Conservation (phyloP, 202 grass and related monocot genomes). For the Brachypodium distachyon region DNA sequence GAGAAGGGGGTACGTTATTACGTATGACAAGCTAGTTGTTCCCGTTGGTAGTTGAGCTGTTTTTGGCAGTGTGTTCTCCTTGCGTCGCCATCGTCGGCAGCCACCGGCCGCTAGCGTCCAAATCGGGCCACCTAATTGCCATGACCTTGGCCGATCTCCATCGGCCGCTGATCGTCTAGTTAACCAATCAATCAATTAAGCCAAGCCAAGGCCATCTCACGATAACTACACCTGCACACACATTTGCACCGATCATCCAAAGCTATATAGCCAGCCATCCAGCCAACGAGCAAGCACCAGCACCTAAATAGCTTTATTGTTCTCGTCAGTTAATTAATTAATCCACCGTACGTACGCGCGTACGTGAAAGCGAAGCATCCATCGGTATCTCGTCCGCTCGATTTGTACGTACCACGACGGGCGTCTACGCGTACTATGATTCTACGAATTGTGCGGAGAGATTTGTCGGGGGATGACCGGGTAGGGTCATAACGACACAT, state of each 20-base stretch:
- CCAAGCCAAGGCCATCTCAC: neutral
- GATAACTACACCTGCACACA: neutral
- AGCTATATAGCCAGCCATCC: too few relatives aligned
- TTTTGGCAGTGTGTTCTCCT: too few relatives aligned
- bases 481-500: too few relatives aligned
- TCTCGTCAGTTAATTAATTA: neutral
- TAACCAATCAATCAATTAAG: neutral
- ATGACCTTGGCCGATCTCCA: neutral
- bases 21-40: too few relatives aligned
- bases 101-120: slow-evolving; percentile 28
- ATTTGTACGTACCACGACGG: too few relatives aligned
- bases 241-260: too few relatives aligned
- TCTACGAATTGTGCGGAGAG: too few relatives aligned
- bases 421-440: neutral
- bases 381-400: neutral
- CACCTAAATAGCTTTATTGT: neutral
- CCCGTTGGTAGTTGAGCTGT: too few relatives aligned
- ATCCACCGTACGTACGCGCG: neutral
- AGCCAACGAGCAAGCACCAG: too few relatives aligned
- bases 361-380: neutral
- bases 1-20: too few relatives aligned
- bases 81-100: slow-evolving; percentile 16
- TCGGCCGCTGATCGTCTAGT: neutral
- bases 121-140: slow-evolving; percentile 11
- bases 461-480: too few relatives aligned